Conservation (phyloP, 169 alveolate species). For the Fabrea salina region DNA sequence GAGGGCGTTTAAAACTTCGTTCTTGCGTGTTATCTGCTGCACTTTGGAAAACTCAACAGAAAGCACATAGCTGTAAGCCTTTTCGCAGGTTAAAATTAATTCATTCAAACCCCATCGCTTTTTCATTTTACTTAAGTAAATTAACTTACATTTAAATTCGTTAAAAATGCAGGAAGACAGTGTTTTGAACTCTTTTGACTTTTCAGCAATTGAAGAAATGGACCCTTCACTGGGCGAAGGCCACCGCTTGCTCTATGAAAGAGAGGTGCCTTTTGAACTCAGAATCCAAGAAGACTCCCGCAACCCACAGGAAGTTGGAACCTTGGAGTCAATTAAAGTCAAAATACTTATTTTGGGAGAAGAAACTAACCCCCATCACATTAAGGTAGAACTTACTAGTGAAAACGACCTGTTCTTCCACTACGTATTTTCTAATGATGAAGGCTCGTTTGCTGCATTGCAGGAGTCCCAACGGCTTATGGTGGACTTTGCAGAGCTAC, state of each 20-base stretch:
- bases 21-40: no score
- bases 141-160: no score
- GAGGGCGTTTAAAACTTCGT: no score
- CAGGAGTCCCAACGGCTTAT: conserved; percentile 90
- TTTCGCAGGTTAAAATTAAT: no score
- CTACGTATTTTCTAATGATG: conserved; percentile 76
- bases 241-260: conserved; percentile 80
- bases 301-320: conserved; percentile 86
- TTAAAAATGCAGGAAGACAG: neutral
- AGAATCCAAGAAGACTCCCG: conserved; percentile 70
- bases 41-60: no score
- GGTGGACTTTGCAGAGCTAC: conserved; percentile 88
- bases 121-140: no score
- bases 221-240: conserved; percentile 93
- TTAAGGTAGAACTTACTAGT: conserved; percentile 88
- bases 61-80: no score
- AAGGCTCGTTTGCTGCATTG: conserved; percentile 72
- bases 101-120: no score
- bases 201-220: conserved; percentile 87
- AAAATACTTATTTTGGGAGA: conserved; percentile 83
- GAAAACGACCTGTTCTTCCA: conserved; percentile 94
- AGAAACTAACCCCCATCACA: conserved; percentile 74
- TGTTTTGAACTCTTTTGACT: conserved; percentile 66
- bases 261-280: conserved; percentile 93
- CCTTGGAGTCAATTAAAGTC: conserved; percentile 85